A percentile compares a stretch with the other conserved stretches of the same genome.
phyloP scores from a whole-genome alignment of 2,329 filamentous ascomycete genomes.

The Blastomyces percursus region DNA sequence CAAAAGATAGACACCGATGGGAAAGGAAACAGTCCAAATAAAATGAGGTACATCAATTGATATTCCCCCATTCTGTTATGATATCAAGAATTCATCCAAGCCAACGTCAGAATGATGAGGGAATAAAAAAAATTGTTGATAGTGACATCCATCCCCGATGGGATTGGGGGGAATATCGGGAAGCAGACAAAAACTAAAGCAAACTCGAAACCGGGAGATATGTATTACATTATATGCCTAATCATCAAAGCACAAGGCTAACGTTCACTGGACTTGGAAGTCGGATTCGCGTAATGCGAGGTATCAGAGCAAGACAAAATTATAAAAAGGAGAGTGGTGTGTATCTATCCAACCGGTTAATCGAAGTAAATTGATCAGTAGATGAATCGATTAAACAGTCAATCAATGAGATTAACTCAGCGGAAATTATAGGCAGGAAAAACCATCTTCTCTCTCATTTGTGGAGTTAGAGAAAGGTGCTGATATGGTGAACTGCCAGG shows the following conservation, averaged over 20 bases:
- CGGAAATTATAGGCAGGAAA: constrained; percentile 35
- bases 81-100: neutral
- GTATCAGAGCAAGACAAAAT: neutral
- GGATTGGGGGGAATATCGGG: neutral
- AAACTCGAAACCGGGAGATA: neutral
- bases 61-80: neutral
- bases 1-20: neutral
- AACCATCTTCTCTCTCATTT: constrained; percentile 28
- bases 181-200: neutral
- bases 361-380: neutral
- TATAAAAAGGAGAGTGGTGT: neutral
- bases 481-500: constrained; percentile 41
- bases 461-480: constrained; percentile 34
- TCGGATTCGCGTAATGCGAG: neutral
- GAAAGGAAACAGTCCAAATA: neutral
- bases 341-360: neutral
- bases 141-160: neutral
- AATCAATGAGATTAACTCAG: constrained; percentile 14
- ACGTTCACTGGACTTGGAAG: neutral
- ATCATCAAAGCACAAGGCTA: neutral
- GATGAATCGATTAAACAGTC: neutral
- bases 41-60: neutral
- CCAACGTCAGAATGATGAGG: neutral
- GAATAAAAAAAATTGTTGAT: neutral
- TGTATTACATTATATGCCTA: neutral